Evolutionary conservation across 495 filamentous ascomycete species (phyloP), one percentile per base, ranked within the genome.

Genomic region (Usnea hakonensis): DNA sequence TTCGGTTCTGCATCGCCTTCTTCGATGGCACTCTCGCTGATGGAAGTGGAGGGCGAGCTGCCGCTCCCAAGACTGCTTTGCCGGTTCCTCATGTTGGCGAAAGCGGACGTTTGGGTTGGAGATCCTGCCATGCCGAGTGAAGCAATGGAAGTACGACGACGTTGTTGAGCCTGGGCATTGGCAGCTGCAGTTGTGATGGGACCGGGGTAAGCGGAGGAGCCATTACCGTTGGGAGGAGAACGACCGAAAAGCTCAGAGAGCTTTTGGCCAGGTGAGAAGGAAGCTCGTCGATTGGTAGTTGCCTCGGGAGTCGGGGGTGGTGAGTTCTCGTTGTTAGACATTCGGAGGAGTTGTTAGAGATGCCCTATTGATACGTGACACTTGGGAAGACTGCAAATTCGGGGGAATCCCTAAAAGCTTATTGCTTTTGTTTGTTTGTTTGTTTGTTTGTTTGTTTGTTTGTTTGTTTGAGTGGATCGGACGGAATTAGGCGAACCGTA

Each of bases 1-100:
- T 72, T 77, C 43, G 70, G 73, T 55, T 70, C 76, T 57, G 67
- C 70, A 67, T 70, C 90, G 44, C 83, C 83, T 54, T 97, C 94
- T 59, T 97, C 94, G 48, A 92, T 81, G 48, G 91, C 87, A 64
- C 79, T 90, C 73, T 97, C 94, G 67, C 97, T 91, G 54, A 86
- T 75, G n/a, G 85, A 87, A 58, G 86, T 84, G n/a, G 85, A 85
- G 67, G 83, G 83, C 37, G 83, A 86, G 48, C 87, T 87, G 46
- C 85, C 87, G 65, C 83, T 86, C 55, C 84, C 84, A 58, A 87
- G 71, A 71, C 92, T 96, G 63, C 83, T 87, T 36, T 86, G 85
- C 43, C 90, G 85, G 43, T 85, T 71, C 33, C 74, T 76, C 61
- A 78, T 73, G 57, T 76, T 76, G 23, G 74, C 74, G 70, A 82